Conservation (phyloP, 345 rosid species). For the Eutrema heterophyllum region DNA sequence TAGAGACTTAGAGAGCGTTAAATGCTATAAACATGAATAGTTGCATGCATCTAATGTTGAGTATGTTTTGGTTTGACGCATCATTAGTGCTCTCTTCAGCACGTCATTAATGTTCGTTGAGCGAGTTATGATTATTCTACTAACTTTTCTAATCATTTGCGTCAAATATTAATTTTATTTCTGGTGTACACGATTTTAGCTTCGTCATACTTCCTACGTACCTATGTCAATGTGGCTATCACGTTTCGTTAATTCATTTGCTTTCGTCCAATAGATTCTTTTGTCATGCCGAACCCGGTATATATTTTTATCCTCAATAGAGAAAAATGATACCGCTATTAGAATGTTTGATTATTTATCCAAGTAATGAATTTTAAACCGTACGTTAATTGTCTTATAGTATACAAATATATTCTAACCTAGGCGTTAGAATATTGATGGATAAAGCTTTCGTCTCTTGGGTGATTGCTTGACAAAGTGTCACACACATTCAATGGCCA, state of each 20-base stretch:
- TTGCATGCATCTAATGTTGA: background rate
- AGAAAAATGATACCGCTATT: background rate
- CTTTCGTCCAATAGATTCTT: background rate
- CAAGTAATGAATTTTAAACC: background rate
- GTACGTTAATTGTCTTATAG: slow-evolving; percentile 4
- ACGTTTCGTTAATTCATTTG: background rate
- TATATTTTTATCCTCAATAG: background rate
- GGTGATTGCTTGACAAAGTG: background rate
- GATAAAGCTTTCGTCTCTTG: background rate
- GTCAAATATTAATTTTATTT: too few species aligned
- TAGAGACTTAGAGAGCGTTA: too few species aligned
- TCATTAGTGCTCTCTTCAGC: background rate
- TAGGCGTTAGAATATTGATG: background rate
- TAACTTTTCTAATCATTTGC: too few species aligned
- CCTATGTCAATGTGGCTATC: background rate
- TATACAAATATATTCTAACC: background rate
- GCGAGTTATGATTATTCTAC: too few species aligned
- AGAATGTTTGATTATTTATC: background rate
- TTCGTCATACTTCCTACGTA: background rate
- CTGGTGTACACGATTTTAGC: background rate
- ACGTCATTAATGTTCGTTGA: too few species aligned
- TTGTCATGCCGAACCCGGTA: background rate
- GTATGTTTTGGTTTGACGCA: background rate
- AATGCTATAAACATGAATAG: too few species aligned
- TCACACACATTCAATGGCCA: background rate